Conservation (phyloP, 495 filamentous ascomycete species). For the Trichoderma gamsii region DNA sequence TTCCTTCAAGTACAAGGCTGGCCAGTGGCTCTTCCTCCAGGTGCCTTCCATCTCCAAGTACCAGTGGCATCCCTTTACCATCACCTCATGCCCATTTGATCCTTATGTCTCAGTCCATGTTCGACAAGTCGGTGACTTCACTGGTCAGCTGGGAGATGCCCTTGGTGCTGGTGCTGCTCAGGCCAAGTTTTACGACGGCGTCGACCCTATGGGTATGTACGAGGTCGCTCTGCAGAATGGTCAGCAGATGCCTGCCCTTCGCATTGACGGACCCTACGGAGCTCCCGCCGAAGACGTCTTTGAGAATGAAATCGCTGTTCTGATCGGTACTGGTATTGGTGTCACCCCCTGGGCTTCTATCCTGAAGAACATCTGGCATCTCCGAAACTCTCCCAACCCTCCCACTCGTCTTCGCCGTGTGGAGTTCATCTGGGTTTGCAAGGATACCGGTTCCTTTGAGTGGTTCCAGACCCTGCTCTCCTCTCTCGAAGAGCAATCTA, state of each 20-base stretch:
- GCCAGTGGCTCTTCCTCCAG: constrained; percentile 96
- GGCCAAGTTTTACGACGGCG: constrained; percentile 73
- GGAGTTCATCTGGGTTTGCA: constrained; percentile 99
- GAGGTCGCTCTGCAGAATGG: constrained; percentile 94
- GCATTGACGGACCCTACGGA: constrained; percentile 94
- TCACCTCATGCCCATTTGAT: constrained; percentile 96
- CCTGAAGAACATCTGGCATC: constrained; percentile 97
- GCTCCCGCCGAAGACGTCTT: constrained; percentile 96
- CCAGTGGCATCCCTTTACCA: constrained; percentile 99
- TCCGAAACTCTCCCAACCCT: constrained; percentile 77
- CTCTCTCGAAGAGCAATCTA: constrained; percentile 82
- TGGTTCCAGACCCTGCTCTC: constrained; percentile 96
- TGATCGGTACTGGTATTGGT: constrained; percentile 96
- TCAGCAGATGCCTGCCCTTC: constrained; percentile 78
- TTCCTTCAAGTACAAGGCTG: constrained; percentile 95
- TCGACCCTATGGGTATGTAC: constrained; percentile 96
- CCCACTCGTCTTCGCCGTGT: constrained; percentile 85
- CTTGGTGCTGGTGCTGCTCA: constrained; percentile 85
- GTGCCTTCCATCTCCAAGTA: constrained; percentile 77
- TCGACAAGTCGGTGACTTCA: constrained; percentile 95
- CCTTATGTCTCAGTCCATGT: constrained; percentile 91
- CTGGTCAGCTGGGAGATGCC: constrained; percentile 78
- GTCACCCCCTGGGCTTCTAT: constrained; percentile 97
- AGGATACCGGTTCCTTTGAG: constrained; percentile 91
- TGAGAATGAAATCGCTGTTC: constrained; percentile 94